phyloP scores from a whole-genome alignment of 495 filamentous ascomycete species.

The Hyaloscypha variabilis region DNA sequence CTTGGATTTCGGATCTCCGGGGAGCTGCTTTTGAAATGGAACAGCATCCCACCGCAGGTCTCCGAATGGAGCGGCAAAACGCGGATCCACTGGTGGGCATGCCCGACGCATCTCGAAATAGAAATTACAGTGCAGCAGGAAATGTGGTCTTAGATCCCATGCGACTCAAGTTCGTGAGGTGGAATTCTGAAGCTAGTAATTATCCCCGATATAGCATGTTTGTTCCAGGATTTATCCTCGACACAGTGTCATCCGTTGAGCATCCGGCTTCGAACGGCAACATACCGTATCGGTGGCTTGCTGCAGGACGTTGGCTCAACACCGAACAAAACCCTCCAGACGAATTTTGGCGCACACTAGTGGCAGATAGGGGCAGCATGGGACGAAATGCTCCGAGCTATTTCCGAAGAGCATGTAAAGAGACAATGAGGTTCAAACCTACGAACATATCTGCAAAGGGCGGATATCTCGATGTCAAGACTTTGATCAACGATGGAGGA shows the following conservation, averaged over 20 bases:
- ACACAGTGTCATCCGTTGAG: not conserved
- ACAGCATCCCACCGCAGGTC: not conserved
- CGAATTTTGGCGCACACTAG: constrained; percentile 45
- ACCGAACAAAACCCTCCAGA: constrained; percentile 33
- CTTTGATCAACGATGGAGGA: constrained; percentile 1
- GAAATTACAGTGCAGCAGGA: constrained; percentile 9
- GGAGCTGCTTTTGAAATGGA: constrained; percentile 6
- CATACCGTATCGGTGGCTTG: constrained; percentile 4
- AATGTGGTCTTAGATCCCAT: not conserved
- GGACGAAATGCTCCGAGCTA: constrained; percentile 13
- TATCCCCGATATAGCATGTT: constrained; percentile 9
- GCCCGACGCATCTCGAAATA: constrained; percentile 34
- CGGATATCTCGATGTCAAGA: not conserved
- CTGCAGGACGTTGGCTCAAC: constrained; percentile 2
- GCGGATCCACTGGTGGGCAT: constrained; percentile 9
- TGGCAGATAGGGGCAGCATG: constrained; percentile 40
- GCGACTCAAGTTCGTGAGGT: constrained; percentile 3
- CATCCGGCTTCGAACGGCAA: not conserved
- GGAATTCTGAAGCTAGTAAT: constrained; percentile 24
- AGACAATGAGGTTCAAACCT: constrained; percentile 4
- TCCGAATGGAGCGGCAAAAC: constrained; percentile 8
- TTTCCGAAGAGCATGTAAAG: not conserved
- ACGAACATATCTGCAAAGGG: not conserved
- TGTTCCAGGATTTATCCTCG: constrained; percentile 10
- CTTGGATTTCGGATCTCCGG: constrained; percentile 1